Evolutionary conservation across 2,329 filamentous ascomycete genomes (phyloP).

Genomic region (Alternaria arborescens): DNA sequence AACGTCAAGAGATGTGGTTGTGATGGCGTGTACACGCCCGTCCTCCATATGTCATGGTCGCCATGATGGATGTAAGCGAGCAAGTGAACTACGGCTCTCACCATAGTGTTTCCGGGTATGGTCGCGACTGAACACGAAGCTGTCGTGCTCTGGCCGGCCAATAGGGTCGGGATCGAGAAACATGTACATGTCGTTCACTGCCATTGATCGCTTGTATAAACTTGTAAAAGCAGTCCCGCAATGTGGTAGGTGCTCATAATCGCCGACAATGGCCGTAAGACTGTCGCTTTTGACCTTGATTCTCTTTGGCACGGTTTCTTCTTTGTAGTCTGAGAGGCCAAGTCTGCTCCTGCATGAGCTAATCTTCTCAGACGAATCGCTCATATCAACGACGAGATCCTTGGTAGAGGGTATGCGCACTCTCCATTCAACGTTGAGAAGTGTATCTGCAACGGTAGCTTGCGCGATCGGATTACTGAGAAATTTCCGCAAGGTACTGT

Average conservation of each 20-base stretch:
- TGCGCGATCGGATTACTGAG: conserved; percentile 42
- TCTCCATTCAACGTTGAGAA: conserved; percentile 38
- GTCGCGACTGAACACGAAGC: conserved; percentile 65
- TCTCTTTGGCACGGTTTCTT: conserved; percentile 55
- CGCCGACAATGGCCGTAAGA: conserved; percentile 55
- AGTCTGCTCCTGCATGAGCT: conserved; percentile 51
- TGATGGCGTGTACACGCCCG: conserved; percentile 3
- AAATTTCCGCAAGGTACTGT: conserved; percentile 54
- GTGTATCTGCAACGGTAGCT: conserved; percentile 9
- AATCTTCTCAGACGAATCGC: conserved; percentile 22
- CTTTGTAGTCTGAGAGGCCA: conserved; percentile 49
- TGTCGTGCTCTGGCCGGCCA: conserved; percentile 58
- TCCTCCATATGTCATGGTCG: conserved; percentile 36
- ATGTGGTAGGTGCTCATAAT: conserved; percentile 60
- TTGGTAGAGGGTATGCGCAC: conserved; percentile 26
- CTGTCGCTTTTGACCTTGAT: conserved; percentile 54
- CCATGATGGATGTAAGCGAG: conserved; percentile 52
- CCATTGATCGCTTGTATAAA: conserved; percentile 59
- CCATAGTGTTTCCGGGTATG: conserved; percentile 58
- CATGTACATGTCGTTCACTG: conserved; percentile 57
- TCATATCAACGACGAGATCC: conserved; percentile 26
- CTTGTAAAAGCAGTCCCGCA: conserved; percentile 67
- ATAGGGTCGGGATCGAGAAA: conserved; percentile 66
- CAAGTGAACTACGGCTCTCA: conserved; percentile 57
- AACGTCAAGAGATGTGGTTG: conserved; percentile 11